These are phyloP conservation scores for Blumeria hordei DNA, from an alignment of 2,329 filamentous ascomycete species.

Conservation along the genomic window DNA sequence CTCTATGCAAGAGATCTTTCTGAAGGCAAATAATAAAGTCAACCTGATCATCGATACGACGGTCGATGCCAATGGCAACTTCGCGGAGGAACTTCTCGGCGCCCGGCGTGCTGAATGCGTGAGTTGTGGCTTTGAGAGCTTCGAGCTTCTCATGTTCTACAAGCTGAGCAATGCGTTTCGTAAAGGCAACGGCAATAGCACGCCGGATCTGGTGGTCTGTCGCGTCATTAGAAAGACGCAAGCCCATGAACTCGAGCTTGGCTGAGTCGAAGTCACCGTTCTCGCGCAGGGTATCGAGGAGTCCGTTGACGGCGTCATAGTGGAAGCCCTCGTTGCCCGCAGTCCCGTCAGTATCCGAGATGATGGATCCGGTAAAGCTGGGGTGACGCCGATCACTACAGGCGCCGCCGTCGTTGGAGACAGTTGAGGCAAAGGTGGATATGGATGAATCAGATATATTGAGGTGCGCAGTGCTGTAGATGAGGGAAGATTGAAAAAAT, in stretches of 20 bases:
- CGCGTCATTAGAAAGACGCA: conserved; percentile 79
- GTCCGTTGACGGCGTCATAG: conserved; percentile 60
- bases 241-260: conserved; percentile 75
- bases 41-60: conserved; percentile 48
- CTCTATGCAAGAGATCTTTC: conserved; percentile 44
- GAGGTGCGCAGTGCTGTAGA: conserved; percentile 16
- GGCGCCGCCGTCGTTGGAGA: conserved; percentile 17
- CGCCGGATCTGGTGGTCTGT: conserved; percentile 72
- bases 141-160: conserved; percentile 29
- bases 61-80: conserved; percentile 37
- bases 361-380: conserved; percentile 51
- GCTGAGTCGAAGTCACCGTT: conserved; percentile 56
- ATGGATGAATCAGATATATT: conserved; percentile 28
- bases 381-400: conserved; percentile 32
- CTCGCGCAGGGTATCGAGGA: conserved; percentile 65
- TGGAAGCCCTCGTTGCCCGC: conserved; percentile 43
- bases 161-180: conserved; percentile 55
- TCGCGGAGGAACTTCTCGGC: conserved; percentile 31
- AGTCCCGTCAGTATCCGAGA: conserved; percentile 29
- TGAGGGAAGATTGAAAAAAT: conserved; percentile 25
- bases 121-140: conserved; percentile 37
- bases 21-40: conserved; percentile 70
- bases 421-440: conserved; percentile 35
- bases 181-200: conserved; percentile 66
- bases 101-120: conserved; percentile 29